phyloP scores from a whole-genome alignment of 441 rosid species.

The Populus hybrid region DNA sequence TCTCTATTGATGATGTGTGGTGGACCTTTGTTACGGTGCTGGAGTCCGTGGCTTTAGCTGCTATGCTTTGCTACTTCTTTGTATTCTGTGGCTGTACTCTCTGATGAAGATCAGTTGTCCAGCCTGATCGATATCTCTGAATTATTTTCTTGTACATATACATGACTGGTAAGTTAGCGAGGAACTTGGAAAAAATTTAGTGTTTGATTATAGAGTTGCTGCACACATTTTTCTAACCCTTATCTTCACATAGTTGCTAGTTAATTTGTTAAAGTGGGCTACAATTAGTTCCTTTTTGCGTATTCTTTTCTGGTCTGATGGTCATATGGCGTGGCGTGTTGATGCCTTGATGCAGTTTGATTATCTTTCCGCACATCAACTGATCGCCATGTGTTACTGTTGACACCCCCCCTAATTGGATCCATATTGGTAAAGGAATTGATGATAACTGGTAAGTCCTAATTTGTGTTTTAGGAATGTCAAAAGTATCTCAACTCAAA shows the following conservation, averaged over 20 bases:
- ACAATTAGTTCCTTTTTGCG: neutral
- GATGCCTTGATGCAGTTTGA: neutral
- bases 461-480: too few relatives aligned
- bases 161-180: neutral
- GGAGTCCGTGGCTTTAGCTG: slow-evolving; percentile 58
- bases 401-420: neutral
- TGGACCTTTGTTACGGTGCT: slow-evolving; percentile 55
- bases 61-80: slow-evolving; percentile 74
- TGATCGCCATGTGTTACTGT: neutral
- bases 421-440: too few relatives aligned
- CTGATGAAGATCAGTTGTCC: slow-evolving; percentile 18
- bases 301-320: neutral
- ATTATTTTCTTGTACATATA: neutral
- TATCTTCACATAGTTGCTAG: neutral
- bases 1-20: slow-evolving; percentile 60
- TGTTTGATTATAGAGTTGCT: neutral
- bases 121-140: too few relatives aligned
- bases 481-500: too few relatives aligned
- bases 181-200: neutral
- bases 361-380: neutral
- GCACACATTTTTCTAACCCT: neutral
- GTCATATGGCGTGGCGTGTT: neutral
- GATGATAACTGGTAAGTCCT: neutral
- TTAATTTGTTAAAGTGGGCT: neutral
- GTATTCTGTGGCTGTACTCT: slow-evolving; percentile 78